Evolutionary conservation across 139 green algal species (phyloP).

Genomic region (Picochlorum sp.): DNA sequence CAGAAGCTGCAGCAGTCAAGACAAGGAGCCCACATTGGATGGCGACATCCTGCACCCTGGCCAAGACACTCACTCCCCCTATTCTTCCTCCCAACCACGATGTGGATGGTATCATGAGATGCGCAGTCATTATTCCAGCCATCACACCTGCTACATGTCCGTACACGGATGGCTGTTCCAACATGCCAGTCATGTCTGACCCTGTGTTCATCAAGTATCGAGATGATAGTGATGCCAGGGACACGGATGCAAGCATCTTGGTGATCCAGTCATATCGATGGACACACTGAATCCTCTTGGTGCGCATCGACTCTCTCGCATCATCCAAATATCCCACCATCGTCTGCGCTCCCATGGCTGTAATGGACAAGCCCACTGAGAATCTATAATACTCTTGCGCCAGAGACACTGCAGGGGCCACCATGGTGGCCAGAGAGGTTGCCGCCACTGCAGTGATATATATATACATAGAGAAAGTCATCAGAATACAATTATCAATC

Average conservation of each 20-base stretch:
- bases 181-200: no score
- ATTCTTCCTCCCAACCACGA: no score
- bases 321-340: not conserved
- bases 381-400: constrained; percentile 12
- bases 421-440: not conserved
- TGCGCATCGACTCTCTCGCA: not conserved
- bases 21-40: no score
- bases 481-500: not conserved
- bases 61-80: no score
- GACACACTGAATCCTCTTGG: not conserved
- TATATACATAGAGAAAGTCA: not conserved
- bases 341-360: not conserved
- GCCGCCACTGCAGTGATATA: constrained; percentile 2
- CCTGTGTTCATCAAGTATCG: no score
- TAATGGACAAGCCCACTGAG: not conserved
- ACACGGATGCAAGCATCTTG: not conserved
- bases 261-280: constrained; percentile 1
- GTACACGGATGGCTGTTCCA: no score
- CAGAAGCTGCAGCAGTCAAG: no score
- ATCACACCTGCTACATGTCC: no score
- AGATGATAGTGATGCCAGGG: not conserved
- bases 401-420: constrained; percentile 14
- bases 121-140: no score
- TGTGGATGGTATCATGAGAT: no score
- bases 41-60: no score